Evolutionary conservation across 495 filamentous ascomycete genomes (phyloP).

Genomic region (Annulohypoxylon maeteangense): DNA sequence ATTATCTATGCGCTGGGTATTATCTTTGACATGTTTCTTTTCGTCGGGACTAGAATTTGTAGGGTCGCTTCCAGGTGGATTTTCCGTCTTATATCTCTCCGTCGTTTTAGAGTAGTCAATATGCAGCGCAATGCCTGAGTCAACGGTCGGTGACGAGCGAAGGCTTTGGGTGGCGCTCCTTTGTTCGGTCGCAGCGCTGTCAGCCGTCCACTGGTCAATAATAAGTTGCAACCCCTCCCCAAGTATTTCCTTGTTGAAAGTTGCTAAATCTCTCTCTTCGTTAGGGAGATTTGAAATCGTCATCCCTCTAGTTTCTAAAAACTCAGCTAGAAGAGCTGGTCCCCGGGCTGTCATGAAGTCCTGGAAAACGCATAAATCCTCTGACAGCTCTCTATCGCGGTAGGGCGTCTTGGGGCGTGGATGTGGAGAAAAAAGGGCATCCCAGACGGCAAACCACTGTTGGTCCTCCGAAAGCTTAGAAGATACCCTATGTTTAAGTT

Average conservation of each 20-base stretch:
- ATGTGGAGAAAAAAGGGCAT: slow-evolving; percentile 41
- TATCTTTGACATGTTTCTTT: background rate
- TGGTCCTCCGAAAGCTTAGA: slow-evolving; percentile 41
- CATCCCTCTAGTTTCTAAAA: slow-evolving; percentile 28
- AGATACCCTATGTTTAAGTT: slow-evolving; percentile 38
- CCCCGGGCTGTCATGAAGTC: slow-evolving; percentile 38
- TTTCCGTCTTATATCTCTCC: background rate
- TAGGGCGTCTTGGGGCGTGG: slow-evolving; percentile 42
- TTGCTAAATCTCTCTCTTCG: slow-evolving; percentile 37
- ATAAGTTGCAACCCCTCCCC: slow-evolving; percentile 40
- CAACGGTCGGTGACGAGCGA: slow-evolving; percentile 28
- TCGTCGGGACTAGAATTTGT: background rate
- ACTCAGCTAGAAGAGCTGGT: slow-evolving; percentile 30
- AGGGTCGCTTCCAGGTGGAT: background rate
- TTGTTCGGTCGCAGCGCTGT: slow-evolving; percentile 19
- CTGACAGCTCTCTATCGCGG: slow-evolving; percentile 34
- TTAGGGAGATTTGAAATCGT: slow-evolving; percentile 27
- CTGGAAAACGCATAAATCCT: slow-evolving; percentile 41
- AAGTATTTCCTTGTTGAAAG: slow-evolving; percentile 32
- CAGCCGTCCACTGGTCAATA: slow-evolving; percentile 44
- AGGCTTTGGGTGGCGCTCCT: slow-evolving; percentile 28
- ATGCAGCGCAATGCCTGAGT: slow-evolving; percentile 37
- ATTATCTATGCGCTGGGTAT: background rate
- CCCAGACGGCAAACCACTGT: slow-evolving; percentile 48
- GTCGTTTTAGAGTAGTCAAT: background rate